A percentile compares a stretch with the other conserved stretches of the same genome.
phyloP scores from a whole-genome alignment of 2,329 filamentous ascomycete genomes.

The Aspergillus sp. region DNA sequence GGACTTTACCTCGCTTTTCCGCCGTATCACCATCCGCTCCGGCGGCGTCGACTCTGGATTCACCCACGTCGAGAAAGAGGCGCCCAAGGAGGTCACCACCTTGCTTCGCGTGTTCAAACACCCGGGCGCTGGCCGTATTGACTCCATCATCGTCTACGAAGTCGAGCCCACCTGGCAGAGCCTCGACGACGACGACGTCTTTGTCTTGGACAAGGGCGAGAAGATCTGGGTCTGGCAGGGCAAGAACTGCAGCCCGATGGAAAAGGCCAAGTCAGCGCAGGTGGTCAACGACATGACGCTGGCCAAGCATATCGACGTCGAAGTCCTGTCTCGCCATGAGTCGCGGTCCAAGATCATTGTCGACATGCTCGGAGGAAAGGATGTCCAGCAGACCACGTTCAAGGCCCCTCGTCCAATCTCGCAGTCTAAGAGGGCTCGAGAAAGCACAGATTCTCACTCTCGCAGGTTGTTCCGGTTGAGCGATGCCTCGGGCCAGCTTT shows the following conservation, averaged over 20 bases:
- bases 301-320: constrained; percentile 63
- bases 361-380: constrained; percentile 55
- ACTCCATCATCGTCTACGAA: constrained; percentile 60
- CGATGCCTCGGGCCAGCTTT: constrained; percentile 58
- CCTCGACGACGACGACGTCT: constrained; percentile 67
- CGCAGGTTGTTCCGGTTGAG: constrained; percentile 61
- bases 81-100: constrained; percentile 48
- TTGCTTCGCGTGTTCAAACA: constrained; percentile 66
- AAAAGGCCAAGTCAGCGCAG: constrained; percentile 67
- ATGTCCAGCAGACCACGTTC: constrained; percentile 42
- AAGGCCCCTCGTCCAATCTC: constrained; percentile 38
- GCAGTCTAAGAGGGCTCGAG: constrained; percentile 4
- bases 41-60: constrained; percentile 66
- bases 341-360: constrained; percentile 51
- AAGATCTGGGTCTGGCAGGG: constrained; percentile 74
- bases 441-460: constrained; percentile 17
- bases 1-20: constrained; percentile 62
- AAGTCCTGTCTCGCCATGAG: constrained; percentile 64
- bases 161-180: constrained; percentile 62
- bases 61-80: constrained; percentile 58
- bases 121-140: constrained; percentile 33
- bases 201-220: constrained; percentile 60
- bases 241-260: constrained; percentile 64
- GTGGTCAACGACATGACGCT: constrained; percentile 59
- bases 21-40: constrained; percentile 57